Evolutionary conservation across 768 basidiomycete species (phyloP), one percentile per base, ranked within the genome.

Genomic region (Vararia minispora): DNA sequence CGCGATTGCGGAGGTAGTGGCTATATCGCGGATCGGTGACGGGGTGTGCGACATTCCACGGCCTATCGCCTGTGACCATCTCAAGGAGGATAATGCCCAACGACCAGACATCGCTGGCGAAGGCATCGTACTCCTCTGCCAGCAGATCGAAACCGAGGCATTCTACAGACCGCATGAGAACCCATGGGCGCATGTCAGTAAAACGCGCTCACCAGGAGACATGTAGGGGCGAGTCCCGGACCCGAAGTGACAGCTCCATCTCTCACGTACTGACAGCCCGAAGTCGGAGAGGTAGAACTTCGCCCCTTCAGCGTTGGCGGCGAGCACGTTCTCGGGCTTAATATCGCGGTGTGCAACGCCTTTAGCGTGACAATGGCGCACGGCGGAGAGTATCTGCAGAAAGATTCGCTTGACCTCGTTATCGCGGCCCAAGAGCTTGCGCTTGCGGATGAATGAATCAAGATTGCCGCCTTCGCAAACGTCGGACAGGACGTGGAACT

Each of bases 271-370:
- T 0, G 75, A 70, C 29, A 87, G 62, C 12, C 88, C 87, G 65
- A 89, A 90, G 58, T 90, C 87, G 6, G 81, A 74, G 35, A 89
- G 63, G 40, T 65, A 68, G 25, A 87, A 64, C 43, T 61, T 57
- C 29, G 56, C 52, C 12, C 79, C 77, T 35, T 58, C 74, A 51
- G 56, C 59, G 42, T 36, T 59, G 54, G 55, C 69, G 52, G 73
- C 76, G 26, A 90, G 60, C 20, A 88, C 66, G 54, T 80, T 87
- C 55, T 89, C 88, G 1, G 87, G 87, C 57, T 91, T 90, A 51
- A 92, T 69, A 51, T 90, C 86, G 20, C 87, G 80, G 58, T 91
- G 89, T 52, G 71, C 87, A 44, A 91, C 74, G 8, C 76, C 72
- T 28, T 65, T 63, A 28, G 62, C 55, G 50, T 91, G 86, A 51